These are phyloP conservation scores for Suhomyces taliae DNA, from an alignment of 1,139 yeast genomes.

Conservation along the genomic window DNA sequence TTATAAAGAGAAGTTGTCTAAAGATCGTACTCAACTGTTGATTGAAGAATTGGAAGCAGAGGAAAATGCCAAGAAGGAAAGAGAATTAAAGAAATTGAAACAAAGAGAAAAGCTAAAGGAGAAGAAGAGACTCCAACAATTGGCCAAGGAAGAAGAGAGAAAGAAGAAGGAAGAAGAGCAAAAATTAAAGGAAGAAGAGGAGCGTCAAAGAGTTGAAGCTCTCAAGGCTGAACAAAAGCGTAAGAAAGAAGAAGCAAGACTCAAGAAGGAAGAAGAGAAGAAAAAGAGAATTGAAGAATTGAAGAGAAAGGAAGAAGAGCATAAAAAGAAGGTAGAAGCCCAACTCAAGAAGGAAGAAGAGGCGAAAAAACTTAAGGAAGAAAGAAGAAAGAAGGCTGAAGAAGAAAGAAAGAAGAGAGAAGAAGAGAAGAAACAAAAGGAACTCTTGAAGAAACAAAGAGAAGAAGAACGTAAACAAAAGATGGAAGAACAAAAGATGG, in stretches of 20 bases:
- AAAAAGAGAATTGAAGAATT: conserved; percentile 41
- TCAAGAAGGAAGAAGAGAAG: conserved; percentile 57
- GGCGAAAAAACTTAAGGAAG: conserved; percentile 37
- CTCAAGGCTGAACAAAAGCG: conserved; percentile 45
- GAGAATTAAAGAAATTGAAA: conserved; percentile 66
- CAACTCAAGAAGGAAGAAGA: conserved; percentile 55
- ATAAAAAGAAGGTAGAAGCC: conserved; percentile 41
- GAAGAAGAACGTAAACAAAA: conserved; percentile 31
- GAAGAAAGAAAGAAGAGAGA: conserved; percentile 42
- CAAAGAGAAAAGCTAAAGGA: conserved; percentile 80
- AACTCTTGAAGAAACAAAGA: conserved; percentile 38
- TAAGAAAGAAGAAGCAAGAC: conserved; percentile 48
- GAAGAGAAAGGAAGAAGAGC: conserved; percentile 49
- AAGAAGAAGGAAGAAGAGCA: conserved; percentile 58
- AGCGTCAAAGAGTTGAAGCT: conserved; percentile 34
- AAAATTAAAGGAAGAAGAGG: conserved; percentile 36
- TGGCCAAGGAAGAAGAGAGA: conserved; percentile 76
- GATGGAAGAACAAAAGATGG: conserved; percentile 23
- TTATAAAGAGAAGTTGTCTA: conserved; percentile 71
- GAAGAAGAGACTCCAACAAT: conserved; percentile 67
- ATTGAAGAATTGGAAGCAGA: conserved; percentile 82
- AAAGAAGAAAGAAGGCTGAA: conserved; percentile 48
- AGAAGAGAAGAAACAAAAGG: conserved; percentile 48
- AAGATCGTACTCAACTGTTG: conserved; percentile 68
- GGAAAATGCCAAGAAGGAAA: conserved; percentile 64